Evolutionary conservation across 345 rosid genomes (phyloP), one percentile per base, ranked within the genome.

Genomic region (Anastatica hierochuntica): DNA sequence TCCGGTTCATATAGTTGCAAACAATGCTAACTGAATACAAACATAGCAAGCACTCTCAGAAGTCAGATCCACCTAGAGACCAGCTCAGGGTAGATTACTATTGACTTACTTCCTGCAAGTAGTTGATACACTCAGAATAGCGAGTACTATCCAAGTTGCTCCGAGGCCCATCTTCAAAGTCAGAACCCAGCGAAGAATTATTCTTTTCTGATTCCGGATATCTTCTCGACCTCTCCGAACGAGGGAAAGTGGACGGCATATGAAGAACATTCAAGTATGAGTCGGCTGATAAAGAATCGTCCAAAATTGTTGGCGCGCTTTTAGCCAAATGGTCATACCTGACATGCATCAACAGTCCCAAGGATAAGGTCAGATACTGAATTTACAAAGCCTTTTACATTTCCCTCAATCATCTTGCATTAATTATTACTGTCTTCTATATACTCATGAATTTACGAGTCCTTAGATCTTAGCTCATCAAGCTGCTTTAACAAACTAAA

Each of bases 251-350:
- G 35, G 98, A 78, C 56, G 98, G 98, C 87, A 90, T 90, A 77
- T 87, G 77, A 21, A 90, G 70, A 40, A 90, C 88, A 76, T 87
- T 87, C 34, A 87, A 83, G 71, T 90, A 90, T 47, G 98, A 90
- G 79, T 90, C 98, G 42, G 98, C 92, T 56, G 98, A 90, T 53
- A 87, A 84, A 23, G 96, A 87, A 70, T 90, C 98, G 39, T 87
- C 96, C 86, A 90, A 80, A 72, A 90, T 84, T 48, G 96, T 85
- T 6, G 98, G 98, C 33, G 98, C 96, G 61, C 95, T 87, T 73
- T 70, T 87, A 39, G 98, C 96, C 79, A 90, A 76, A 79, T 90
- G 98, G 42, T 84, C 98, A 70, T 84, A 87, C 95, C 98, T 87
- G 76, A 62, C 9, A 67, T 39, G 37, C 10, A 60, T 43, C 41